Conservation (phyloP, 78 protist genomes). For the Dictyostelium intermedium region DNA sequence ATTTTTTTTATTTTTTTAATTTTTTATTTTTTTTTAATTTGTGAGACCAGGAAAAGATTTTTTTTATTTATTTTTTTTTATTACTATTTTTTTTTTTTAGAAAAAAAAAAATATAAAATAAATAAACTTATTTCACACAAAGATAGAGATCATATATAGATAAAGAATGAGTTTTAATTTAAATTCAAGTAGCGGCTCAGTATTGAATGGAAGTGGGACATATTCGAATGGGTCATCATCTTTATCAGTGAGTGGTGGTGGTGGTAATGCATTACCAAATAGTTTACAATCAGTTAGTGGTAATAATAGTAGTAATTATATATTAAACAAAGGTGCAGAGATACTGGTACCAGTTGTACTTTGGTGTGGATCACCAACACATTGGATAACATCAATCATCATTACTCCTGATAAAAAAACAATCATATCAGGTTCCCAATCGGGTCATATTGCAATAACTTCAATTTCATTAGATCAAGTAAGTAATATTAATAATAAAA, state of each 20-base stretch:
- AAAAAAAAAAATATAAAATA: neutral
- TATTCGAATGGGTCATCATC: neutral
- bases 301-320: neutral
- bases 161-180: neutral
- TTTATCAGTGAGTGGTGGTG: neutral
- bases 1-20: no score
- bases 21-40: no score
- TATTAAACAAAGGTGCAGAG: neutral
- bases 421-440: constrained; percentile 64
- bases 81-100: neutral
- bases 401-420: constrained; percentile 63
- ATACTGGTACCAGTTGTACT: constrained; percentile 64
- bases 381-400: constrained; percentile 56
- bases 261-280: neutral
- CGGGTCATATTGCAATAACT: constrained; percentile 48
- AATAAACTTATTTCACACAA: neutral
- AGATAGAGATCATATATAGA: neutral
- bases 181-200: neutral
- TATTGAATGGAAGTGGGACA: neutral
- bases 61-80: neutral
- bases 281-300: neutral
- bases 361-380: constrained; percentile 80
- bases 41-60: no score
- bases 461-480: constrained; percentile 60
- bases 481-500: neutral